phyloP scores from a whole-genome alignment of 2,329 filamentous ascomycete genomes.

The Whalleya microplaca region DNA sequence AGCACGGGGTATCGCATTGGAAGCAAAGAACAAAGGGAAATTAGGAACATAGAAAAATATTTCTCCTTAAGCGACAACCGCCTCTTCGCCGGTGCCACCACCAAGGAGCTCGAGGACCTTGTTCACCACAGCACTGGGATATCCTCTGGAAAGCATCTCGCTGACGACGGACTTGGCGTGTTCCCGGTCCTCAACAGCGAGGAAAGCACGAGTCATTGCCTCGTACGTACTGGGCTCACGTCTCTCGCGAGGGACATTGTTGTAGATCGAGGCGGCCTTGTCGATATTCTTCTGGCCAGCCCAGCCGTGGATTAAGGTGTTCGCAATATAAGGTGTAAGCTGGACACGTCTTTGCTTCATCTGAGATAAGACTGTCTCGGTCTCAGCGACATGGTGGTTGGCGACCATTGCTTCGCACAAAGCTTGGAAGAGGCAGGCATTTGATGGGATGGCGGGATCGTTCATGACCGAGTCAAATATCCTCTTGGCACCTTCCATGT shows the following conservation, averaged over 20 bases:
- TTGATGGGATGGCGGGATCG: constrained; percentile 68
- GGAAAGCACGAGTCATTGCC: constrained; percentile 93
- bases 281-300: constrained; percentile 78
- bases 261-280: constrained; percentile 80
- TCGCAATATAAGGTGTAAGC: constrained; percentile 96
- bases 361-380: constrained; percentile 71
- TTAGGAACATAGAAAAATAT: not conserved
- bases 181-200: constrained; percentile 79
- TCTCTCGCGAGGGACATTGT: constrained; percentile 73
- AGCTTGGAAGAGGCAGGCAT: constrained; percentile 91
- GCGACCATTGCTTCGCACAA: constrained; percentile 97
- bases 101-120: constrained; percentile 92
- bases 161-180: constrained; percentile 78
- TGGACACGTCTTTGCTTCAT: constrained; percentile 78
- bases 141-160: constrained; percentile 89
- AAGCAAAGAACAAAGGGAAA: constrained; percentile 34
- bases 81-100: constrained; percentile 51
- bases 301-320: constrained; percentile 98
- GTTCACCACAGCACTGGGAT: constrained; percentile 87
- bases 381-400: constrained; percentile 81
- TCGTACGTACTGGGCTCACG: constrained; percentile 98
- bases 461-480: constrained; percentile 82
- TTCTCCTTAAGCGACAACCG: constrained; percentile 24
- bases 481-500: constrained; percentile 79
- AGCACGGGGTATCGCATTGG: constrained; percentile 40